A percentile compares a stretch with the other conserved stretches of the same genome.
phyloP scores from a whole-genome alignment of 2,329 filamentous ascomycete genomes.

The Alternaria sp. region DNA sequence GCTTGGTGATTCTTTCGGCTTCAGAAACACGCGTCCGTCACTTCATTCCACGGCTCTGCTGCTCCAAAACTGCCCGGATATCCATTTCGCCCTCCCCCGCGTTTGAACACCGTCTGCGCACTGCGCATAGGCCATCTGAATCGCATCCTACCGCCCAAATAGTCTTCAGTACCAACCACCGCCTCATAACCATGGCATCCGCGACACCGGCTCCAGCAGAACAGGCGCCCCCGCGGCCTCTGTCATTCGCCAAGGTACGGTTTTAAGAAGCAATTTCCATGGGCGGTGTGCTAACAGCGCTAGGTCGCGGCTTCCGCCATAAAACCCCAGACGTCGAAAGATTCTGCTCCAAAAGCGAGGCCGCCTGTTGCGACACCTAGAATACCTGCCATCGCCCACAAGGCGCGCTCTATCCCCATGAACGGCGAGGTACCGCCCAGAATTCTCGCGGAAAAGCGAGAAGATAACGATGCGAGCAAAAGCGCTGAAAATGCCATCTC shows the following conservation, averaged over 20 bases:
- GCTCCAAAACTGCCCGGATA: neutral
- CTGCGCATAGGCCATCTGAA: slow-evolving; percentile 8
- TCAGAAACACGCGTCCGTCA: slow-evolving; percentile 8
- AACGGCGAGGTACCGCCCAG: slow-evolving; percentile 30
- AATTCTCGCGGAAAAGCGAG: slow-evolving; percentile 21
- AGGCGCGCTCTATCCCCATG: slow-evolving; percentile 28
- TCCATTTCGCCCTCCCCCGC: slow-evolving; percentile 7
- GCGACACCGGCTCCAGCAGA: slow-evolving; percentile 41
- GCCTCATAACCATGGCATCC: slow-evolving; percentile 41
- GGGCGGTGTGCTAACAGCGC: slow-evolving; percentile 23
- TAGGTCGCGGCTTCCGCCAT: slow-evolving; percentile 55
- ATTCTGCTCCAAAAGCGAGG: slow-evolving; percentile 34
- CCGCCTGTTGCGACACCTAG: slow-evolving; percentile 39
- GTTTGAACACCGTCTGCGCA: slow-evolving; percentile 13
- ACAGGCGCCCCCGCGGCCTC: slow-evolving; percentile 58
- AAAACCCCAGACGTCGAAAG: slow-evolving; percentile 39
- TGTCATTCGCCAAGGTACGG: slow-evolving; percentile 78
- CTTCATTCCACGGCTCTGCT: slow-evolving; percentile 4
- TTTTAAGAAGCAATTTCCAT: neutral
- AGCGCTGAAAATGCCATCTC: slow-evolving; percentile 34
- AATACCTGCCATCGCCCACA: slow-evolving; percentile 31
- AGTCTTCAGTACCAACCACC: slow-evolving; percentile 15
- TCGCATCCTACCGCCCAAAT: slow-evolving; percentile 19
- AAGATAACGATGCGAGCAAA: slow-evolving; percentile 26
- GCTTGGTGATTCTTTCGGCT: slow-evolving; percentile 31